Base-by-base conservation (phyloP, 2,329 filamentous ascomycete genomes). In the Sporothrix pseudoabietina region DNA sequence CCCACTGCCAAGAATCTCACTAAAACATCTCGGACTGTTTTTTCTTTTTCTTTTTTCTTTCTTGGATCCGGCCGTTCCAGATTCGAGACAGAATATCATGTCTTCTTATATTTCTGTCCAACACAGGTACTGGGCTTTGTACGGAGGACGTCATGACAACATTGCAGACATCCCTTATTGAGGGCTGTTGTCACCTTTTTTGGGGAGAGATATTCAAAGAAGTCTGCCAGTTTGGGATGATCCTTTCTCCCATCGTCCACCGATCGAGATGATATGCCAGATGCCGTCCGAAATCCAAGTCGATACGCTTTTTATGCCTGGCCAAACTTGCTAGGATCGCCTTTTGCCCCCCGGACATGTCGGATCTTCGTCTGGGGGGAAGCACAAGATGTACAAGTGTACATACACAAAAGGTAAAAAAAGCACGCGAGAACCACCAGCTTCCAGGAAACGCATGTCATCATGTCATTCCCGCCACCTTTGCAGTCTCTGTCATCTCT, bases 31-130 rank as follows among this genome's bases (percentile, higher is more conserved):
- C 61, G 61, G 61, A 19, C 61, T 26, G 39, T 66, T 65, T 65
- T 35, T 66, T n/a, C n/a, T n/a, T n/a, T n/a, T n/a, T n/a, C n/a
- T n/a, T n/a, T n/a, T n/a, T n/a, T n/a, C n/a, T 26, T 47, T 66
- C 61, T 47, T 66, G 61, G 41, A 47, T 30, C 19, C 39, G 61
- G 61, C 61, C 61, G 61, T 47, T 47, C 61, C n/a, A 65, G 39
- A 65, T 65, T n/a, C 61, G 61, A 66, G 61, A 66, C 61, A 66
- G 12, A 9, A 41, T 41, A 39, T 30, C n/a, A 47, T 19, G 44
- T 19, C 14, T 49, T 19, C 1, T 19, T 5, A 47, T 66, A 12
- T 47, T 12, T 66, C 39, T 66, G 61, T 47, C 39, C 61, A n/a
- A 66, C 61, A 66, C 4, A 26, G 5, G 22, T 30, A 6, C n/a